A percentile compares a stretch with the other conserved stretches of the same genome.
Evolutionary conservation across 1,139 yeast species (phyloP).

Genomic region (Geotrichum armillariae): DNA sequence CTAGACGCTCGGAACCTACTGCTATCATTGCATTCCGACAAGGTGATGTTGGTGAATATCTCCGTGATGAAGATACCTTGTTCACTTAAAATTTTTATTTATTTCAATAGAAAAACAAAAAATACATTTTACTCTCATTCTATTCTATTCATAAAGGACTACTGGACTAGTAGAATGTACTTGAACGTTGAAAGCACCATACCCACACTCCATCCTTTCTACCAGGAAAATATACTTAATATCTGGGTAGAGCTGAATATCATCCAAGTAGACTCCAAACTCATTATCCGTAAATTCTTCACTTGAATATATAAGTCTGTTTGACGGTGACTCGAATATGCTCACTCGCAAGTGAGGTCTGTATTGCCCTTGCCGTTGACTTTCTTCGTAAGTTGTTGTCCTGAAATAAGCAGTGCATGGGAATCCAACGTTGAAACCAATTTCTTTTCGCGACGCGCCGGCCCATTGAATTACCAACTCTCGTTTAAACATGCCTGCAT

Average conservation of each 20-base stretch:
- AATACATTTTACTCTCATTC: not conserved
- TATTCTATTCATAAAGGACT: conserved; percentile 1
- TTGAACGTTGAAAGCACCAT: conserved; percentile 27
- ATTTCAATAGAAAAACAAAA: not conserved
- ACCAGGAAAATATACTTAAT: conserved; percentile 26
- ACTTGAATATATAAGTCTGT: conserved; percentile 36
- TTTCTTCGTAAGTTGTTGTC: conserved; percentile 11
- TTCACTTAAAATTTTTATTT: conserved; percentile 55
- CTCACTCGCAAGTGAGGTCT: conserved; percentile 36
- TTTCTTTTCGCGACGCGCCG: conserved; percentile 25
- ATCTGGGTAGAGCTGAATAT: conserved; percentile 21
- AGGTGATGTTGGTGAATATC: conserved; percentile 95
- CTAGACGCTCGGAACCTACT: conserved; percentile 86
- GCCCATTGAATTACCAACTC: conserved; percentile 26
- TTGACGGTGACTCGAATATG: conserved; percentile 32
- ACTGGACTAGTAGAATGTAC: conserved; percentile 28
- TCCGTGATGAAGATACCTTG: conserved; percentile 96
- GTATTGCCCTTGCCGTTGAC: conserved; percentile 23
- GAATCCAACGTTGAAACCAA: conserved; percentile 18
- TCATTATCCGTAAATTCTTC: conserved; percentile 47
- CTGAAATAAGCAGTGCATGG: conserved; percentile 21
- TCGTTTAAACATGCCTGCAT: conserved; percentile 29
- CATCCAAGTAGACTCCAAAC: conserved; percentile 49
- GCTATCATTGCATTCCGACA: conserved; percentile 95
- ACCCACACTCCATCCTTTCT: conserved; percentile 37